Evolutionary conservation across 495 filamentous ascomycete genomes (phyloP), one percentile per base, ranked within the genome.

Genomic region (Podospora tetraspora): DNA sequence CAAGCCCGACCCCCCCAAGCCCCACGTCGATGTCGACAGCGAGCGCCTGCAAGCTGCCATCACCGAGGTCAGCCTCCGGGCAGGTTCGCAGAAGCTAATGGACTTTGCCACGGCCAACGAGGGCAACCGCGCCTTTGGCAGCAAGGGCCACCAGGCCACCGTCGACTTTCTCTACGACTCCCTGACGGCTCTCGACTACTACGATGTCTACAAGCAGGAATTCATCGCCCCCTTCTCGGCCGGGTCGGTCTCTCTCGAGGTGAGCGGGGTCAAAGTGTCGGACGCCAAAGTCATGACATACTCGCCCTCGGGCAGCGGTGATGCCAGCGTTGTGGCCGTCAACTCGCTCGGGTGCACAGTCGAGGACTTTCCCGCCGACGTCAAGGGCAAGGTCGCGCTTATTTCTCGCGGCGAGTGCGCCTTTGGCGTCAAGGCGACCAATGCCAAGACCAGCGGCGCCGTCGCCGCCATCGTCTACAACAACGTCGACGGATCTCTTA

Each of bases 381-480:
- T 89, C 23, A 74, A 75, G 43, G 88, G 86, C 25, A 83, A 80
- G 43, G 82, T 92, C 56, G 90, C 87, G 52, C 82, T 92, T 37
- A 80, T 91, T 68, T 78, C 82, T 23, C 86, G 90, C 57, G 89
- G 90, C 59, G 72, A 76, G 11, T 92, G 90, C 68, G 73, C 81
- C 13, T 91, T 91, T 66, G 84, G 79, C 37, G 68, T 83, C 12
- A 91, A 92, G 77, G 80, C 87, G 19, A 77, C 81, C 8, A 75
- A 84, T 7, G 90, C 89, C 7, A 84, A 84, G n/a, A 74, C 76
- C 1, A 87, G 88, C 23, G 83, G 88, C 34, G 90, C 90, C 10
- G 72, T 76, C 16, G 90, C 79, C 0, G 79, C 82, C 0, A 73
- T 91, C 71, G 81, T 91, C 64, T 92, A 91, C 77, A 91, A 92